These are phyloP conservation scores for Brassica nigra DNA, from an alignment of 345 rosid genomes.

Conservation along the genomic window DNA sequence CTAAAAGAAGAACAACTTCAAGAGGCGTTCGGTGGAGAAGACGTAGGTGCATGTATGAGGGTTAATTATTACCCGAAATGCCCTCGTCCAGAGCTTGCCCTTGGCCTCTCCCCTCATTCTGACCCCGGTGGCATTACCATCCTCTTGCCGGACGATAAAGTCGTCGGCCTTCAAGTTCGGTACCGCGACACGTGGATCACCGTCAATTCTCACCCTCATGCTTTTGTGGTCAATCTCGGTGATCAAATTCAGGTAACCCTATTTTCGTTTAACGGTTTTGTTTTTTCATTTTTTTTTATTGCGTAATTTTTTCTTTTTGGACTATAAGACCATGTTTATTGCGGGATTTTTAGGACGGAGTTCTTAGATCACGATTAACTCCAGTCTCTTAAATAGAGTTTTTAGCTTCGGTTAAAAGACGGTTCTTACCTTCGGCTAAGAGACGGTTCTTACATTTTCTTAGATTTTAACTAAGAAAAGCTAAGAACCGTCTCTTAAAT, in stretches of 20 bases:
- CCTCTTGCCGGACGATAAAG: constrained; percentile 70
- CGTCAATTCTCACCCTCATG: constrained; percentile 69
- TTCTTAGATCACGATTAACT: too few species aligned
- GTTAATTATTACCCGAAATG: constrained; percentile 88
- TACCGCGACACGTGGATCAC: constrained; percentile 66
- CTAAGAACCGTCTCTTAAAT: too few species aligned
- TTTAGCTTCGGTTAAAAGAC: too few species aligned
- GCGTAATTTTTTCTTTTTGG: not conserved
- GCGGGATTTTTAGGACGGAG: too few species aligned
- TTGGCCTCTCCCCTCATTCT: constrained; percentile 85
- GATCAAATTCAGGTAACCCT: constrained; percentile 84
- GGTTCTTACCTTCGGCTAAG: too few species aligned
- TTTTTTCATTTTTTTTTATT: not conserved
- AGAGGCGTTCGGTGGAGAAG: constrained; percentile 70
- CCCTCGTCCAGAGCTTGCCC: constrained; percentile 82
- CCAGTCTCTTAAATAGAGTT: too few species aligned
- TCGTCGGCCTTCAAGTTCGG: constrained; percentile 80
- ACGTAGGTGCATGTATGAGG: constrained; percentile 74
- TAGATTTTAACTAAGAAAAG: too few species aligned
- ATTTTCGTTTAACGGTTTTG: not conserved
- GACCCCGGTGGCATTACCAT: constrained; percentile 93
- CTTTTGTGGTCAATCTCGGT: constrained; percentile 82
- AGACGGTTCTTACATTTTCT: too few species aligned
- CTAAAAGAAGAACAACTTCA: constrained; percentile 56
- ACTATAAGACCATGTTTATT: too few species aligned